Conservation (phyloP, 2,329 filamentous ascomycete species). For the Pseudogymnoascus sp. region DNA sequence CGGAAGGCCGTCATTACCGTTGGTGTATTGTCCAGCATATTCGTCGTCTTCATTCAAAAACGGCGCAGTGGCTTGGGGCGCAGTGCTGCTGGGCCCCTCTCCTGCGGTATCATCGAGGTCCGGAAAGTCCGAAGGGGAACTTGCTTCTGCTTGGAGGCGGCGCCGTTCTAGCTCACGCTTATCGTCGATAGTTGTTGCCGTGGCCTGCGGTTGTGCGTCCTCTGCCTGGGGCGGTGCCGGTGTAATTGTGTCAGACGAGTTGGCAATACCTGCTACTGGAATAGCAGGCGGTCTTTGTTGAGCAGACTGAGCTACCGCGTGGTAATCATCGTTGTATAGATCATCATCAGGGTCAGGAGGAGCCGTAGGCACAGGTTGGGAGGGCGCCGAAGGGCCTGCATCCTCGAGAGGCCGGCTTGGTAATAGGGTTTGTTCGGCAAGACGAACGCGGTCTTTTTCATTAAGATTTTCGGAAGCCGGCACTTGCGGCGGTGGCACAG, state of each 20-base stretch:
- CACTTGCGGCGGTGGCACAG: constrained; percentile 54
- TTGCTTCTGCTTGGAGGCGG: constrained; percentile 45
- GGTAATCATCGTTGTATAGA: constrained; percentile 23
- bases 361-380: constrained; percentile 20
- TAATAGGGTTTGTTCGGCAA: constrained; percentile 70
- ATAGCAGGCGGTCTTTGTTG: constrained; percentile 16
- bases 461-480: constrained; percentile 55
- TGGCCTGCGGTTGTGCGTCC: not conserved
- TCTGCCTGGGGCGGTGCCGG: not conserved
- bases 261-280: not conserved
- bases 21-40: constrained; percentile 37
- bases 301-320: constrained; percentile 16
- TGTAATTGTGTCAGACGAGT: not conserved
- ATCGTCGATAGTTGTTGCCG: constrained; percentile 46
- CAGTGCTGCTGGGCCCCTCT: constrained; percentile 23
- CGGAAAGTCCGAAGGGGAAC: constrained; percentile 46
- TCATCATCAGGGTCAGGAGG: constrained; percentile 18
- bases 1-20: constrained; percentile 24
- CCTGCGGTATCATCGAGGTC: constrained; percentile 25
- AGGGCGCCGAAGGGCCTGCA: constrained; percentile 37
- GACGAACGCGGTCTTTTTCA: constrained; percentile 75
- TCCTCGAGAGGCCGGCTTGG: constrained; percentile 63
- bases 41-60: constrained; percentile 50
- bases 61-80: constrained; percentile 49
- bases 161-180: constrained; percentile 60